These are phyloP conservation scores for Boletus rufocinnamomeus DNA, from an alignment of 768 basidiomycete species.

Conservation along the genomic window DNA sequence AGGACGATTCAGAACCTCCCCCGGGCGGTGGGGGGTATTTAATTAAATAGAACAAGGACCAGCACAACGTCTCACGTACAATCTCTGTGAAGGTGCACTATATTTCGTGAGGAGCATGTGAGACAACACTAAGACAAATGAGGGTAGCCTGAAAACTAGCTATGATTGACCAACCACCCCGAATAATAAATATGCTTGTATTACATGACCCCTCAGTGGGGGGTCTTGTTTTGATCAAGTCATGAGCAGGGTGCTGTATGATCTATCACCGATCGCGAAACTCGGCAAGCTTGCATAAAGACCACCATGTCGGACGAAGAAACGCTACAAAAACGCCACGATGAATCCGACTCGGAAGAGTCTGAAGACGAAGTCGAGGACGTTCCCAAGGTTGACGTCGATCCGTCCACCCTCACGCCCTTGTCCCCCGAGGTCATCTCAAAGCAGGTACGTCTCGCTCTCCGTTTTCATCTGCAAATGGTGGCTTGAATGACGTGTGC, in stretches of 20 bases:
- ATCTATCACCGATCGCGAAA: conserved; percentile 19
- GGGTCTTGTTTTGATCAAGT: conserved; percentile 22
- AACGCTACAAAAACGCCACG: conserved; percentile 59
- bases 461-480: not conserved
- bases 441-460: conserved; percentile 68
- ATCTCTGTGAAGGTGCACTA: not conserved
- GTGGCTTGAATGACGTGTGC: conserved; percentile 7
- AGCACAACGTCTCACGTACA: not conserved
- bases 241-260: not conserved
- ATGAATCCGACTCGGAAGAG: conserved; percentile 74
- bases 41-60: not conserved
- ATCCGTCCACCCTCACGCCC: conserved; percentile 80
- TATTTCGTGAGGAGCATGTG: not conserved
- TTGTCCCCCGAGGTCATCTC: conserved; percentile 89
- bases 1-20: not conserved
- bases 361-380: conserved; percentile 56
- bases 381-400: conserved; percentile 72
- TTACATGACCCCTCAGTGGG: conserved; percentile 17
- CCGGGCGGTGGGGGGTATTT: not conserved
- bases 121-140: not conserved
- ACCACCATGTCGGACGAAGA: conserved; percentile 68
- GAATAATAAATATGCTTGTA: conserved; percentile 6
- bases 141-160: not conserved
- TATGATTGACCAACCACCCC: too few species aligned
- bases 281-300: not conserved